A percentile compares a stretch with the other conserved stretches of the same genome.
Evolutionary conservation across 768 basidiomycete genomes (phyloP).

Genomic region (Auriscalpium vulgare): DNA sequence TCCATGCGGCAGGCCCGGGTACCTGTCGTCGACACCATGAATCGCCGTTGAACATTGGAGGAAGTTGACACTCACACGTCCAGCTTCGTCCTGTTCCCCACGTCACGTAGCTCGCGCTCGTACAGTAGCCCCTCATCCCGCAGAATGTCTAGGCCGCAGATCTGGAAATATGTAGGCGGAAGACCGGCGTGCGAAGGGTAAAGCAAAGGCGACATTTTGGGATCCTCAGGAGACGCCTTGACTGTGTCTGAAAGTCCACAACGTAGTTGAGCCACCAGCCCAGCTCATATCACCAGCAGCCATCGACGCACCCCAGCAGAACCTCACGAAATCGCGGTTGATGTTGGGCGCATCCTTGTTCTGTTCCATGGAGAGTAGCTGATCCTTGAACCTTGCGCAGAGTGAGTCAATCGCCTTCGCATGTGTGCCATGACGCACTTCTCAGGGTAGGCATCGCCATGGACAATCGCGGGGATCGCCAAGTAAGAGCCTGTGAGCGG

Average conservation of each 20-base stretch:
- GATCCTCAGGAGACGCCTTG: background rate
- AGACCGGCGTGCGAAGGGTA: background rate
- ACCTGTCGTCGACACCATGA: background rate
- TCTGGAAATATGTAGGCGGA: background rate
- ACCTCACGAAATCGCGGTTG: background rate
- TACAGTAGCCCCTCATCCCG: conserved; percentile 2
- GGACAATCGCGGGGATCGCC: background rate
- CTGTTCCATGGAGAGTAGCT: background rate
- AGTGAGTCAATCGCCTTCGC: background rate
- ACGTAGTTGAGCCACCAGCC: background rate
- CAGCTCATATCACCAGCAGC: background rate
- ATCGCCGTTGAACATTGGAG: background rate
- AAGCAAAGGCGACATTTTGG: background rate
- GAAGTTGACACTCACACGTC: background rate
- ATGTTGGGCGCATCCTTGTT: background rate
- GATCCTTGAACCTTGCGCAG: background rate
- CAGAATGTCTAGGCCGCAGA: background rate
- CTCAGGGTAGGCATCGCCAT: background rate
- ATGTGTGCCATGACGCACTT: background rate
- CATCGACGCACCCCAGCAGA: background rate
- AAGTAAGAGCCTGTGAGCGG: background rate
- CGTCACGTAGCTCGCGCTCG: background rate
- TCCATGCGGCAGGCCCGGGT: background rate
- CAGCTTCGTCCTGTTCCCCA: background rate
- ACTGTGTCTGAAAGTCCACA: background rate